Percentiles rank a stretch among this genome's conserved stretches.
These are phyloP conservation scores for Piloderma croceum DNA, from an alignment of 768 basidiomycete genomes.

Conservation along the genomic window DNA sequence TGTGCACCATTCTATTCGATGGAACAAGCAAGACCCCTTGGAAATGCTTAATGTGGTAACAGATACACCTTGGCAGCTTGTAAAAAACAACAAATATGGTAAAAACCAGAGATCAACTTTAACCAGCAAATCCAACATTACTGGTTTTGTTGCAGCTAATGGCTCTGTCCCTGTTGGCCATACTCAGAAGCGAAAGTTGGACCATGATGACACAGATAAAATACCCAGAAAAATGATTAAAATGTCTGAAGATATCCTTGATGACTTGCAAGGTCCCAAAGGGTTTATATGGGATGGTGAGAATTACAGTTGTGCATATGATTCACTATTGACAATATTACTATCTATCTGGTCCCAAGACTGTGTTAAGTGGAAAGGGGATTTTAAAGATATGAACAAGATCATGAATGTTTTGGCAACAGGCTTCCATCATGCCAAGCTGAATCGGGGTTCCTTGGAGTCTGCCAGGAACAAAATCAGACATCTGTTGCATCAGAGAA, in stretches of 20 bases:
- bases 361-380: neutral
- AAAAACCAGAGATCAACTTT: neutral
- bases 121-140: neutral
- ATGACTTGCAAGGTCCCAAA: neutral
- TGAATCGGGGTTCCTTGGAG: no score
- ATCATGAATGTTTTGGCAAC: neutral
- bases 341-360: slow-evolving; percentile 16
- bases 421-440: neutral
- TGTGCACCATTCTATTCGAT: slow-evolving; percentile 5
- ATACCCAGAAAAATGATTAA: neutral
- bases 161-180: no score
- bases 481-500: no score
- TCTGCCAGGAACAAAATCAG: no score
- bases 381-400: neutral
- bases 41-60: no score
- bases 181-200: no score
- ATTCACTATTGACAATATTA: slow-evolving; percentile 19
- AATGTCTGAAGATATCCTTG: neutral
- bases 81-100: neutral
- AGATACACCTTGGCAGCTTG: no score
- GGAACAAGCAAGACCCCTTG: slow-evolving; percentile 15
- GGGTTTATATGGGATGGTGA: slow-evolving; percentile 17
- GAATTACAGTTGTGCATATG: slow-evolving; percentile 29
- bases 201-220: no score
- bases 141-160: no score